Evolutionary conservation across 2,329 filamentous ascomycete genomes (phyloP).

Genomic region (Cercospora sojina): DNA sequence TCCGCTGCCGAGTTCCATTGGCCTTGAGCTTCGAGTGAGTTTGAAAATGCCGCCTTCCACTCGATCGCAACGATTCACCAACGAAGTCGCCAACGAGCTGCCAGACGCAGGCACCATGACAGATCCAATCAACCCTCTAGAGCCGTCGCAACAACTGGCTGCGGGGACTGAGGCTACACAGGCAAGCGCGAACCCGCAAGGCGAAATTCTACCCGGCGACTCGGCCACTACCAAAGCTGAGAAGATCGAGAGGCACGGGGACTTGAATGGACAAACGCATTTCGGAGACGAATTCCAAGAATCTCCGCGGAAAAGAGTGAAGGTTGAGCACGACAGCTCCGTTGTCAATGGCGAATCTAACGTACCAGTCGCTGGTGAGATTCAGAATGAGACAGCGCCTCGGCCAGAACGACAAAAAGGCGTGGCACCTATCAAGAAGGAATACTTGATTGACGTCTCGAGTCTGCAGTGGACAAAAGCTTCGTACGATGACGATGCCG

Average conservation of each 20-base stretch:
- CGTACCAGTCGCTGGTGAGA: not conserved
- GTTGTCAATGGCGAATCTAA: constrained; percentile 13
- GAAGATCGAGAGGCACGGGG: constrained; percentile 40
- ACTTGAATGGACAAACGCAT: constrained; percentile 18
- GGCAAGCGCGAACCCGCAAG: constrained; percentile 36
- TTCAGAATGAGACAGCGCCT: not conserved
- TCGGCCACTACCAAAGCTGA: constrained; percentile 44
- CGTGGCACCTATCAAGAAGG: constrained; percentile 69
- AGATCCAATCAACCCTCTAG: constrained; percentile 27
- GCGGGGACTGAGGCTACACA: constrained; percentile 23
- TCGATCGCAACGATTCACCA: not conserved
- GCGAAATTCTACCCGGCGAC: constrained; percentile 38
- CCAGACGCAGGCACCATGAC: constrained; percentile 10
- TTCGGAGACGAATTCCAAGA: constrained; percentile 25
- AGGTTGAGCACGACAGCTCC: constrained; percentile 36
- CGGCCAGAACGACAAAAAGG: constrained; percentile 49
- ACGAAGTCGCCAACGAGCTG: not conserved
- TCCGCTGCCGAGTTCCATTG: not conserved
- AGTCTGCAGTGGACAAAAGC: constrained; percentile 13
- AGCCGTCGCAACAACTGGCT: constrained; percentile 28
- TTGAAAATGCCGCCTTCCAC: not conserved
- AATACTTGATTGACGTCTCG: constrained; percentile 52
- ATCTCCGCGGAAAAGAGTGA: constrained; percentile 42
- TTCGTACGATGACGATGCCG: constrained; percentile 40
- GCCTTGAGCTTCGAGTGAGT: not conserved